Percentiles rank a stretch among this genome's conserved stretches.
phyloP scores from a whole-genome alignment of 768 basidiomycete species.

The Phylloporus sp. region DNA sequence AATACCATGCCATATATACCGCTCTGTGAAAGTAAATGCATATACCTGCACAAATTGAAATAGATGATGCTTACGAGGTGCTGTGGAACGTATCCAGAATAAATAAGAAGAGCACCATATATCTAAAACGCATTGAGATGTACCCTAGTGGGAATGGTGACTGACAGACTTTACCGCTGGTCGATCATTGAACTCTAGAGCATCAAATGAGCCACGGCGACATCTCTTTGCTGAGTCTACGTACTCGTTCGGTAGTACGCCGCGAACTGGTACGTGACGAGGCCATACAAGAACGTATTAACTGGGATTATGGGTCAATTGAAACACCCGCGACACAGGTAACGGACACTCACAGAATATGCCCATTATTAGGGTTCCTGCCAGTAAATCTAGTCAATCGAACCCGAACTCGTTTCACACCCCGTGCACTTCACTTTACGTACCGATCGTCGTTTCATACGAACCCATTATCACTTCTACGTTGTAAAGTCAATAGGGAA shows the following conservation, averaged over 20 bases:
- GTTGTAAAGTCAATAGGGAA: neutral
- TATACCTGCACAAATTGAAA: no score
- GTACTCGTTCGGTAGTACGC: conserved; percentile 29
- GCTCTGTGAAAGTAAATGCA: neutral
- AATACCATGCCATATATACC: conserved; percentile 21
- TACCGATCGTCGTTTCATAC: conserved; percentile 5
- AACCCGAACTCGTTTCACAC: no score
- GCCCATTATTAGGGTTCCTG: conserved; percentile 16
- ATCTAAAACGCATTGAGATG: neutral
- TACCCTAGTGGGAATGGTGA: neutral
- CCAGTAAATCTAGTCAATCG: neutral
- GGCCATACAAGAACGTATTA: conserved; percentile 34
- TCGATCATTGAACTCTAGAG: conserved; percentile 13
- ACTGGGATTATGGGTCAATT: conserved; percentile 5
- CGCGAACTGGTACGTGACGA: conserved; percentile 41
- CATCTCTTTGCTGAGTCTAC: neutral
- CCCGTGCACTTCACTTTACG: neutral
- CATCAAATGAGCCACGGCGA: neutral
- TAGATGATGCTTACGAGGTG: conserved; percentile 6
- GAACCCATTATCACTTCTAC: neutral
- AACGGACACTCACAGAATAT: conserved; percentile 15
- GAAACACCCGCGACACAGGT: neutral
- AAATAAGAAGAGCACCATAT: neutral
- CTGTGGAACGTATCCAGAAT: neutral
- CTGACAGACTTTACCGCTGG: conserved; percentile 4